These are phyloP conservation scores for Lithocarpus polystachyus DNA, from an alignment of 306 rosid species.

Conservation along the genomic window DNA sequence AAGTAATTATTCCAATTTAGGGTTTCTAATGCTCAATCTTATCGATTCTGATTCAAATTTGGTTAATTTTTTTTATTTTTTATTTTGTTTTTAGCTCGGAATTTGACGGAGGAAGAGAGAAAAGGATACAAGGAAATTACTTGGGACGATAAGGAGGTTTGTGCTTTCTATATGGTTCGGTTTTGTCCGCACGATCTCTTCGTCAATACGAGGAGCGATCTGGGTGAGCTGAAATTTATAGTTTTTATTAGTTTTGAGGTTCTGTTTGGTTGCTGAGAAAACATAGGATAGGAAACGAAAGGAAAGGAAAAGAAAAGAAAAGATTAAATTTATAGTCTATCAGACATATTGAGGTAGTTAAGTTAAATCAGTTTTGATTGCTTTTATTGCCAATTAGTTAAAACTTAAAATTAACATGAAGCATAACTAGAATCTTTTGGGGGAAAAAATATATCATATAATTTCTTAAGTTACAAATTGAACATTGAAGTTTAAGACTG, in stretches of 20 bases:
- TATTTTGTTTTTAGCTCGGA: constrained; percentile 54
- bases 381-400: background rate
- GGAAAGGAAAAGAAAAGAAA: background rate
- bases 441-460: no score
- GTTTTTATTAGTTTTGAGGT: background rate
- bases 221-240: constrained; percentile 51
- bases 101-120: constrained; percentile 91
- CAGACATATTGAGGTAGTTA: no score
- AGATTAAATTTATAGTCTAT: no score
- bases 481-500: no score
- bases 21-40: background rate
- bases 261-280: constrained; percentile 1
- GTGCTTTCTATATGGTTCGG: constrained; percentile 92
- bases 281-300: background rate
- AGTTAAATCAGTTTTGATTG: background rate
- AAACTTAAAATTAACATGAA: background rate
- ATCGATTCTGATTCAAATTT: background rate
- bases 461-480: no score
- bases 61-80: background rate
- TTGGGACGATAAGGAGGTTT: constrained; percentile 95
- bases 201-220: constrained; percentile 93
- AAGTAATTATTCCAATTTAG: background rate
- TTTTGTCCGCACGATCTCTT: constrained; percentile 99
- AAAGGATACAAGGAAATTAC: constrained; percentile 76
- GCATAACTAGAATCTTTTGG: background rate